Evolutionary conservation across 2,329 filamentous ascomycete genomes (phyloP).

Genomic region (Ceratocystis variospora): DNA sequence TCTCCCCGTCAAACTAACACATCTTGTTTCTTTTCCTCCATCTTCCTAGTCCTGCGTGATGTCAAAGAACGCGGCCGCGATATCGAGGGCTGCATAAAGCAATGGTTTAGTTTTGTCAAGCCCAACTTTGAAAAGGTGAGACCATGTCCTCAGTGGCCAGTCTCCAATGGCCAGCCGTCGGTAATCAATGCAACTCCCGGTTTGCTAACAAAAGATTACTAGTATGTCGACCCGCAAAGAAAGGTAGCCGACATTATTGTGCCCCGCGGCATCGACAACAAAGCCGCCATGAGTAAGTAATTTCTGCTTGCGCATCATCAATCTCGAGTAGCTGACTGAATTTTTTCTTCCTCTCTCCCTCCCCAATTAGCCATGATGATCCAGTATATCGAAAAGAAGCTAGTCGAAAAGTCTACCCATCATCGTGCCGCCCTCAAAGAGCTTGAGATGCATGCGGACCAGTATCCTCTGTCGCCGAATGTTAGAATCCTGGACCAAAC

Average conservation of each 20-base stretch:
- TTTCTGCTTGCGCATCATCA: neutral
- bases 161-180: too few relatives aligned
- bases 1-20: neutral
- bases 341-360: too few relatives aligned
- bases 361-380: conserved; percentile 62
- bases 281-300: conserved; percentile 64
- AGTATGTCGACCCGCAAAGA: conserved; percentile 82
- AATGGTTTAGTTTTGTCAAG: conserved; percentile 95
- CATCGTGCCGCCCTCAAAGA: conserved; percentile 68
- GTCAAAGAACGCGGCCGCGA: conserved; percentile 80
- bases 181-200: too few relatives aligned
- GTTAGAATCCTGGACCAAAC: conserved; percentile 64
- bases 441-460: conserved; percentile 57
- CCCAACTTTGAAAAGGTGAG: conserved; percentile 74
- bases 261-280: conserved; percentile 85
- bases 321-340: too few relatives aligned
- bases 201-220: neutral
- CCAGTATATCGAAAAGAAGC: conserved; percentile 77
- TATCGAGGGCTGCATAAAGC: conserved; percentile 90
- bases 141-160: too few relatives aligned
- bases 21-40: neutral
- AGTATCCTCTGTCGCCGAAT: conserved; percentile 58
- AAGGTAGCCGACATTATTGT: conserved; percentile 76
- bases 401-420: conserved; percentile 70
- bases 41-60: conserved; percentile 64